Evolutionary conservation across 495 filamentous ascomycete species (phyloP).

Genomic region (Xanthoparmelia taractica): DNA sequence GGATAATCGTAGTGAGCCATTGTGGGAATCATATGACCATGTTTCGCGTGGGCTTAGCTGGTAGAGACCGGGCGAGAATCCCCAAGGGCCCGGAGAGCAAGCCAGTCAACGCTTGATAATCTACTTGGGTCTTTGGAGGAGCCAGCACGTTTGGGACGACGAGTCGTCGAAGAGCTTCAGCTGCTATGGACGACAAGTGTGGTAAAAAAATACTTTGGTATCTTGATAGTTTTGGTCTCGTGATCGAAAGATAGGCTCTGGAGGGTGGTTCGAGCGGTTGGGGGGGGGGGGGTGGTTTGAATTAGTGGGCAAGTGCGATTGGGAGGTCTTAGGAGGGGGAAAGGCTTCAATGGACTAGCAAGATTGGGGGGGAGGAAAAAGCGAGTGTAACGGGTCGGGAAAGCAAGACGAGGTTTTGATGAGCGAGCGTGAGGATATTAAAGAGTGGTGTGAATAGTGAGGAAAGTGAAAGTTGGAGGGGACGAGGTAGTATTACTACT

Average conservation of each 20-base stretch:
- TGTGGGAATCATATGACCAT: conserved; percentile 15
- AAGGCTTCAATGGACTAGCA: not conserved
- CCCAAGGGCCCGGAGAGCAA: not conserved
- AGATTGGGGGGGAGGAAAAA: not conserved
- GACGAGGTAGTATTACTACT: not conserved
- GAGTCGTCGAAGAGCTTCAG: not conserved
- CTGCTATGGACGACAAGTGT: conserved; percentile 5
- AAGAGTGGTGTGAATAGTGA: not conserved
- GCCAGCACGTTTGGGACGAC: conserved; percentile 1
- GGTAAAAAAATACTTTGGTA: not conserved
- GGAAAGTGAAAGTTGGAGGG: conserved; percentile 1
- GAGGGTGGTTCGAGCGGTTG: conserved; percentile 14
- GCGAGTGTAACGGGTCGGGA: conserved; percentile 9
- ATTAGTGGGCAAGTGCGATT: conserved; percentile 8
- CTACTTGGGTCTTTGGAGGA: not conserved
- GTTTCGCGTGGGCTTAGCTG: not conserved
- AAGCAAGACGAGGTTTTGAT: not conserved
- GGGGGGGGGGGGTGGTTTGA: not conserved
- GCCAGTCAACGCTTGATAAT: conserved; percentile 4
- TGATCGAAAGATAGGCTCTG: conserved; percentile 1
- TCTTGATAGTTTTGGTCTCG: not conserved
- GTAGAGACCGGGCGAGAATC: not conserved
- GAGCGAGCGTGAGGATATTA: conserved; percentile 13
- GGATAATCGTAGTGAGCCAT: conserved; percentile 13
- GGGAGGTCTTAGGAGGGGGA: not conserved